These are phyloP conservation scores for Atkinsonella hypoxylon DNA, from an alignment of 2,329 filamentous ascomycete species.

Conservation along the genomic window DNA sequence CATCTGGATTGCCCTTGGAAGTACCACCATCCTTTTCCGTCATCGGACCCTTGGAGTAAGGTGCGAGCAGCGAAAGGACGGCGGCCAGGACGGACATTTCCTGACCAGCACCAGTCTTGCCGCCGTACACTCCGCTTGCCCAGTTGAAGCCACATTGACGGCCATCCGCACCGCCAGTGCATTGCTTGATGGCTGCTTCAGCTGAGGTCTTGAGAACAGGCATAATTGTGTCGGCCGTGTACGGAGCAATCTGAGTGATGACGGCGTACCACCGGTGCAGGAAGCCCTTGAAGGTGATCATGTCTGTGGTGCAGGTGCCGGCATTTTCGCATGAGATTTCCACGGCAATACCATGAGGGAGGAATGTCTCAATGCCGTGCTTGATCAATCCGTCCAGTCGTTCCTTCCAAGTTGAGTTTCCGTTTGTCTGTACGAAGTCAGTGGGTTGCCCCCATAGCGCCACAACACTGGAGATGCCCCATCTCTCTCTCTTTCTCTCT, in stretches of 20 bases:
- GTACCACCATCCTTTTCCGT: conserved; percentile 40
- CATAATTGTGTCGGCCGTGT: conserved; percentile 35
- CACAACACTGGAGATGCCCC: background rate
- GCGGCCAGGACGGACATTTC: conserved; percentile 47
- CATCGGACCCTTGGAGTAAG: conserved; percentile 26
- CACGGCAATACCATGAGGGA: conserved; percentile 42
- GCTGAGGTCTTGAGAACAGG: conserved; percentile 41
- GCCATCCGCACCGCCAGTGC: conserved; percentile 35
- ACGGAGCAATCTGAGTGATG: conserved; percentile 42
- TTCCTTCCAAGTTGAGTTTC: conserved; percentile 36
- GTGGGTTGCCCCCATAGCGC: background rate
- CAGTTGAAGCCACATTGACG: conserved; percentile 44
- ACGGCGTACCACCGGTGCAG: conserved; percentile 44
- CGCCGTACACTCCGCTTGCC: conserved; percentile 38
- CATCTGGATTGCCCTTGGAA: conserved; percentile 31
- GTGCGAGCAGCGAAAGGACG: conserved; percentile 39
- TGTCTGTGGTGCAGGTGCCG: conserved; percentile 48
- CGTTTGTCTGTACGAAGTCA: conserved; percentile 27
- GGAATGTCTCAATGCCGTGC: conserved; percentile 33
- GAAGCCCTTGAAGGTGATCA: conserved; percentile 51
- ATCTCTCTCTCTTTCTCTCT: background rate
- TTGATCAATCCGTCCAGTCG: conserved; percentile 31
- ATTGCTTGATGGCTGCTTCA: conserved; percentile 40
- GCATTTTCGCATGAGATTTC: conserved; percentile 49
- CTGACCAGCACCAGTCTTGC: conserved; percentile 45